phyloP scores from a whole-genome alignment of 768 basidiomycete species.

The Chalciporus piperatus region DNA sequence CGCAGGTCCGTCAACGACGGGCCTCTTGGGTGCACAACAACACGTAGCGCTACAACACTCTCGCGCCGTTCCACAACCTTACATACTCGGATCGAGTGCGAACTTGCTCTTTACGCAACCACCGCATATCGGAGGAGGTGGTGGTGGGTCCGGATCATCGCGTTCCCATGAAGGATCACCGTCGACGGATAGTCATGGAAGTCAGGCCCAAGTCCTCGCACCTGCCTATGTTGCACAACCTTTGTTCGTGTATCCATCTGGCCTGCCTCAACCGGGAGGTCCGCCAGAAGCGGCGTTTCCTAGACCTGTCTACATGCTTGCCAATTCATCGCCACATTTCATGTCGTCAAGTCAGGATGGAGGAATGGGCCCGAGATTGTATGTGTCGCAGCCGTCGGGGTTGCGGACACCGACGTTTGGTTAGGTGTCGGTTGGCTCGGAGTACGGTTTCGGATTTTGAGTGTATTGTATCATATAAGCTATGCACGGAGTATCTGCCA shows the following conservation, averaged over 20 bases:
- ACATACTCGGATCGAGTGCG: constrained; percentile 30
- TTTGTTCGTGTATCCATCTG: constrained; percentile 29
- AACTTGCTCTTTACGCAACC: constrained; percentile 29
- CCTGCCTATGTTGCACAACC: constrained; percentile 32
- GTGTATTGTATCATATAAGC: too few species aligned
- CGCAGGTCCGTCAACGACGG: constrained; percentile 32
- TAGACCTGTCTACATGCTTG: constrained; percentile 29
- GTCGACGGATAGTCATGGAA: constrained; percentile 33
- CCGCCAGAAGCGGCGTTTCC: constrained; percentile 21
- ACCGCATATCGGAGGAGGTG: background rate
- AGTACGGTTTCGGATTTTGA: background rate
- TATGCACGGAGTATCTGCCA: too few species aligned
- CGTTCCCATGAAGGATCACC: constrained; percentile 30
- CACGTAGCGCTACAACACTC: constrained; percentile 6
- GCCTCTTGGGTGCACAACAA: constrained; percentile 22
- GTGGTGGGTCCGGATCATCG: constrained; percentile 23
- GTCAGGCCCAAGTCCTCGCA: constrained; percentile 23
- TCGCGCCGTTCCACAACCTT: constrained; percentile 22
- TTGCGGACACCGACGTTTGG: constrained; percentile 26
- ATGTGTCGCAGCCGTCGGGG: constrained; percentile 26
- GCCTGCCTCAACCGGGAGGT: constrained; percentile 29
- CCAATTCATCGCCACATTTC: constrained; percentile 26
- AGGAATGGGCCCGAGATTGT: constrained; percentile 16
- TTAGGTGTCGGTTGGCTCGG: background rate
- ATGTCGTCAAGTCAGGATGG: constrained; percentile 15